phyloP scores from a whole-genome alignment of 495 filamentous ascomycete genomes.

The Sphaerosporella brunnea region DNA sequence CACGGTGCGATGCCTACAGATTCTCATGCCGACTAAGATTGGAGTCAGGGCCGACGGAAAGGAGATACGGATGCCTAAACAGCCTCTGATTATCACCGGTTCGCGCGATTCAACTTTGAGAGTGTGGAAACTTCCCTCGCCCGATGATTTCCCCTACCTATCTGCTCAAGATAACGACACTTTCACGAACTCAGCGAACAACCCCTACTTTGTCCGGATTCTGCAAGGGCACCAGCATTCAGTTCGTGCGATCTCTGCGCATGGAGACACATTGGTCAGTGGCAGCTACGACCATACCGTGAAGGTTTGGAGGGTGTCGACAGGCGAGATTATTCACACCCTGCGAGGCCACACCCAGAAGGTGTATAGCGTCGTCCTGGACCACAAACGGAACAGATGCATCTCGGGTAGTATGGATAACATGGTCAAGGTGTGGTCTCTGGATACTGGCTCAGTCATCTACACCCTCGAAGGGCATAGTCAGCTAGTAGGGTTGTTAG shows the following conservation, averaged over 20 bases:
- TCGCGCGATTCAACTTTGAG: slow-evolving; percentile 87
- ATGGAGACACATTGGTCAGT: slow-evolving; percentile 93
- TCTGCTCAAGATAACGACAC: slow-evolving; percentile 30
- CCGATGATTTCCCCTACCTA: slow-evolving; percentile 52
- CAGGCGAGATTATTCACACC: slow-evolving; percentile 75
- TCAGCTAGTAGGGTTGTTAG: slow-evolving; percentile 82
- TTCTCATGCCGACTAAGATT: slow-evolving; percentile 68
- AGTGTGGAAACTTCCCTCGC: slow-evolving; percentile 88
- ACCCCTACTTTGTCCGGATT: slow-evolving; percentile 81
- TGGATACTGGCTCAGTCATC: slow-evolving; percentile 69
- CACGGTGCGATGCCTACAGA: slow-evolving; percentile 89
- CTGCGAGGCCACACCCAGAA: slow-evolving; percentile 79
- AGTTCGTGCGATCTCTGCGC: slow-evolving; percentile 91
- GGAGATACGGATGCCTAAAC: slow-evolving; percentile 70
- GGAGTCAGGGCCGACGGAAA: slow-evolving; percentile 55
- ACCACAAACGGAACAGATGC: slow-evolving; percentile 79
- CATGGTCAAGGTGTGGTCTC: slow-evolving; percentile 91
- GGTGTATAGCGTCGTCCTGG: slow-evolving; percentile 93
- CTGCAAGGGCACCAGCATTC: slow-evolving; percentile 80
- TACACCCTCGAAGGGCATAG: slow-evolving; percentile 88
- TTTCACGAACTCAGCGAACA: slow-evolving; percentile 59
- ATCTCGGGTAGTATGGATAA: slow-evolving; percentile 99
- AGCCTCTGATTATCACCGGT: slow-evolving; percentile 90
- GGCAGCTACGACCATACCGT: slow-evolving; percentile 96
- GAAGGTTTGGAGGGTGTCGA: slow-evolving; percentile 93